Evolutionary conservation across 148 eudicot species (phyloP), one percentile per base, ranked within the genome.

Genomic region (Oxyria digyna): DNA sequence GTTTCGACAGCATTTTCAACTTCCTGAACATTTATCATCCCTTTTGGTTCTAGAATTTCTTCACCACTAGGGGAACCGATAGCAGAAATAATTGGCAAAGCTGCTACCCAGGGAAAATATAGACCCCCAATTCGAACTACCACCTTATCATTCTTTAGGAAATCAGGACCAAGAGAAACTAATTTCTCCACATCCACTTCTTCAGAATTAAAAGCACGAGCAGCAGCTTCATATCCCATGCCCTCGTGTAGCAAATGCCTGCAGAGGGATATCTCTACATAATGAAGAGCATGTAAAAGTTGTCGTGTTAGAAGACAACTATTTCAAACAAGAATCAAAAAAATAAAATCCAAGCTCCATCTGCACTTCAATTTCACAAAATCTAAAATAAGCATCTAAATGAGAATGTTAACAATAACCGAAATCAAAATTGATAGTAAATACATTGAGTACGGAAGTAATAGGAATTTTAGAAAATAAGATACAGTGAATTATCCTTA

Each of bases 211-310:
- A 79, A 83, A 20, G 82, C 85, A 72, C 10, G 62, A 52, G 76
- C 78, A 73, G 82, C 78, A 70, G 79, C 84, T 78, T 80, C 84
- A 76, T 79, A 77, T 31, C 84, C 84, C 87, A 80, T 80, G 55
- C 80, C 82, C 68, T 81, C 82, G 31, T 37, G 73, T 68, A 81
- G 66, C 70, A 76, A 76, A 67, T 81, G 82, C 79, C 77, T 71
- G 71, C 79, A 78, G 59, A 82, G 78, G 23, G 81, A 80, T 71
- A 77, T 67, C 72, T 77, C 77, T 75, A 73, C 79, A 71, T 62
- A 24, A 66, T 41, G n/a, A 26, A 66, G 41, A 63, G 37, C 26
- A 66, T 38, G 45, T 66, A 35, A 38, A 66, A 23, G 33, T 37
- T 20, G 27, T 17, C 37, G 43, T 10, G 46, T 37, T 23, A 66